A percentile compares a stretch with the other conserved stretches of the same genome.
phyloP scores from a whole-genome alignment of 139 green algal species.

The Coelastrella sp. region DNA sequence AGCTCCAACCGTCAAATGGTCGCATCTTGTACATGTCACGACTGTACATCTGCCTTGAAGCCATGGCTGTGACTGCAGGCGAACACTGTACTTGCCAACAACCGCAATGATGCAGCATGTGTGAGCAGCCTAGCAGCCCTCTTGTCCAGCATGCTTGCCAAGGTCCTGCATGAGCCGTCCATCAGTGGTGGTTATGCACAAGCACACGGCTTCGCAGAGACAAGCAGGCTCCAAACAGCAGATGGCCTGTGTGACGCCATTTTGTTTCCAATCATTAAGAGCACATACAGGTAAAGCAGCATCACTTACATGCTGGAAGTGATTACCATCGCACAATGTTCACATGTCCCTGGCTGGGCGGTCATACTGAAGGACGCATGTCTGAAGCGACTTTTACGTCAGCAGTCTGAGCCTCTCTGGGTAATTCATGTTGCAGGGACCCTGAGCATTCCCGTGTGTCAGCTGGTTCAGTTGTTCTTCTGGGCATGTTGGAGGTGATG shows the following conservation, averaged over 20 bases:
- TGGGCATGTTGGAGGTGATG: conserved; percentile 28
- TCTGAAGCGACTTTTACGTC: too few relatives aligned
- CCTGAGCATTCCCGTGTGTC: conserved; percentile 30
- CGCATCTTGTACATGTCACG: neutral
- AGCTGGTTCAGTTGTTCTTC: conserved; percentile 25
- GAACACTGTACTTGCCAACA: neutral
- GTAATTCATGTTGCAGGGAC: neutral
- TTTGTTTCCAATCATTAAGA: conserved; percentile 22
- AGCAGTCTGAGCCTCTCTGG: too few relatives aligned
- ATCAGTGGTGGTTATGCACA: neutral
- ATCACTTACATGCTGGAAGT: neutral
- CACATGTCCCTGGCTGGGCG: neutral
- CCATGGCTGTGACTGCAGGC: conserved; percentile 17
- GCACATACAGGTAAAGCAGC: conserved; percentile 16
- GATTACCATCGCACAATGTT: neutral
- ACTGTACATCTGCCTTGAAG: neutral
- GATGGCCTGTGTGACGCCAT: neutral
- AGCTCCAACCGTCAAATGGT: neutral
- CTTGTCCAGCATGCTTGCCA: neutral
- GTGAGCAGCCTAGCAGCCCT: conserved; percentile 15
- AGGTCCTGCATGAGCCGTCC: conserved; percentile 15
- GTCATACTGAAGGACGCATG: neutral
- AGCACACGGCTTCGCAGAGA: neutral
- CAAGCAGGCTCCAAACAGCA: conserved; percentile 6
- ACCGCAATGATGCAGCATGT: neutral